phyloP scores from a whole-genome alignment of 2,329 filamentous ascomycete species.

The Hymenoscyphus occultus region DNA sequence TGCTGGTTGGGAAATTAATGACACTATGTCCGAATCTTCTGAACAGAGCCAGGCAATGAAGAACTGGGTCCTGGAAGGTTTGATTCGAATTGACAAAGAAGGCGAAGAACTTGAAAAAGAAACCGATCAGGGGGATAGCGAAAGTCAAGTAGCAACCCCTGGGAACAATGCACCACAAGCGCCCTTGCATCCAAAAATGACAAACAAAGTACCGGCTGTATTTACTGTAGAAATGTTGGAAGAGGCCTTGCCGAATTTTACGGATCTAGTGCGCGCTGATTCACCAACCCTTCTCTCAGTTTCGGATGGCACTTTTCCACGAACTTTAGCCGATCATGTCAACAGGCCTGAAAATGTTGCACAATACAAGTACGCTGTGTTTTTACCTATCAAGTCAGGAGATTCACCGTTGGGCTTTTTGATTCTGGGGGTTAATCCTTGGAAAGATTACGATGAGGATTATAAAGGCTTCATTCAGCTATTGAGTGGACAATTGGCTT shows the following conservation, averaged over 20 bases:
- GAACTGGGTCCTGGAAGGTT: constrained; percentile 27
- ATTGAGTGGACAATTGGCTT: constrained; percentile 56
- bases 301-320: constrained; percentile 53
- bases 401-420: constrained; percentile 66
- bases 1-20: constrained; percentile 29
- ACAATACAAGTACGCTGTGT: constrained; percentile 60
- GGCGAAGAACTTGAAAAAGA: not conserved
- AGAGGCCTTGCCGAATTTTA: constrained; percentile 19
- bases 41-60: constrained; percentile 18
- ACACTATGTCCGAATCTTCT: constrained; percentile 24
- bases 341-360: constrained; percentile 63
- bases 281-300: constrained; percentile 19
- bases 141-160: not conserved
- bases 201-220: not conserved
- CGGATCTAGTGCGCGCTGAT: constrained; percentile 20
- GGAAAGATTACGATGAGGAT: constrained; percentile 69
- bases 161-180: not conserved
- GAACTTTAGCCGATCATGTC: constrained; percentile 56
- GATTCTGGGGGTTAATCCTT: constrained; percentile 66
- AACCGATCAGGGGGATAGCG: not conserved
- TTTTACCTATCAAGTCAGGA: constrained; percentile 65
- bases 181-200: not conserved
- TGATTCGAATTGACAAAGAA: constrained; percentile 17
- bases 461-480: constrained; percentile 65
- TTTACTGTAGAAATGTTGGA: constrained; percentile 15